Conservation (phyloP, 2,329 filamentous ascomycete genomes). For the Alternaria panax region DNA sequence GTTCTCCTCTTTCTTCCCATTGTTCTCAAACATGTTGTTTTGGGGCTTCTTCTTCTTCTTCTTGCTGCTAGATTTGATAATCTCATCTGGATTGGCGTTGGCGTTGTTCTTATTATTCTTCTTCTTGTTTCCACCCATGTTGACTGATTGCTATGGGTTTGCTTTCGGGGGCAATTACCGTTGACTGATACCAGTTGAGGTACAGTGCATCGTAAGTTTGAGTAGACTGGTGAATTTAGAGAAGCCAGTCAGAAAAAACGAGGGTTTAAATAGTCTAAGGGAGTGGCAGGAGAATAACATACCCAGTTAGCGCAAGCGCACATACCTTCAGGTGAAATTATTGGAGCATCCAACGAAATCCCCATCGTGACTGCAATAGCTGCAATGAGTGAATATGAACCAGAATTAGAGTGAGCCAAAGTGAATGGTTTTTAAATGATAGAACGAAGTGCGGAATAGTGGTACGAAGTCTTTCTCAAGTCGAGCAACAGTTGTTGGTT, state of each 20-base stretch:
- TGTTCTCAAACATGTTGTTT: background rate
- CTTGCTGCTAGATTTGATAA: background rate
- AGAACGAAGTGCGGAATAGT: background rate
- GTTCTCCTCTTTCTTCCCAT: background rate
- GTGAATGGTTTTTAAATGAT: background rate
- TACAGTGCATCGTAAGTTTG: background rate
- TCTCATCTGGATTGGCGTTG: background rate
- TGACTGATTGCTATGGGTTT: background rate
- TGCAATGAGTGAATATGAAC: background rate
- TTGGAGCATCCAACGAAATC: background rate
- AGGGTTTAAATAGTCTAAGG: background rate
- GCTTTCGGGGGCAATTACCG: background rate
- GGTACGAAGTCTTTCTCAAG: background rate
- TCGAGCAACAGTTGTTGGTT: background rate
- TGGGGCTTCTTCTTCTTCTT: background rate
- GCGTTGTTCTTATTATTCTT: background rate
- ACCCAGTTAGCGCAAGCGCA: background rate
- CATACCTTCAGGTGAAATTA: background rate
- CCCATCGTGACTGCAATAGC: background rate
- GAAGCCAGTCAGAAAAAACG: background rate
- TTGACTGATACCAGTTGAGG: background rate
- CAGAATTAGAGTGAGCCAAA: background rate
- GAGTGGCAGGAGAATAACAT: background rate
- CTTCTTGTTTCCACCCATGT: background rate
- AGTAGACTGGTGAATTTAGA: background rate